Evolutionary conservation across 495 filamentous ascomycete genomes (phyloP).

Genomic region (Cryomyces antarcticus): DNA sequence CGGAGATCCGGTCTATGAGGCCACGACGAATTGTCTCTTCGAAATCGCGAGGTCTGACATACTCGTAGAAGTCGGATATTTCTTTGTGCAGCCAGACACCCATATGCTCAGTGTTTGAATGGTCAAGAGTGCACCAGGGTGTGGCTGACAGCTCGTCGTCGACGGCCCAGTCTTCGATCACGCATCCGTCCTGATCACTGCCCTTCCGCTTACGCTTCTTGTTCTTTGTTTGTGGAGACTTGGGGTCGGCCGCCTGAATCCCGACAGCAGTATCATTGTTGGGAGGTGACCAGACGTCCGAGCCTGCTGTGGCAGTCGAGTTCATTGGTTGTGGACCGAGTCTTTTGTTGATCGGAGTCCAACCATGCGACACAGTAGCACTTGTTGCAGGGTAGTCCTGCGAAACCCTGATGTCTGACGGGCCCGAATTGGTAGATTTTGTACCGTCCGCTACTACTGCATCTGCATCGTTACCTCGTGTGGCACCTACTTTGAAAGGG

Average conservation of each 20-base stretch:
- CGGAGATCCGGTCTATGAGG: constrained; percentile 42
- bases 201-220: constrained; percentile 57
- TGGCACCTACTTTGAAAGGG: no score
- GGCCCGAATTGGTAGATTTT: no score
- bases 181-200: constrained; percentile 30
- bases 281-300: neutral
- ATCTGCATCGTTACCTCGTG: no score
- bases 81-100: constrained; percentile 54
- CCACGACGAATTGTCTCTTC: constrained; percentile 55
- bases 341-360: no score
- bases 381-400: no score
- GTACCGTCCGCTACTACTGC: no score
- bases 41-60: constrained; percentile 51
- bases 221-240: neutral
- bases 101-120: constrained; percentile 25
- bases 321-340: no score
- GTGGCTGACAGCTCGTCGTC: constrained; percentile 23
- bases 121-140: constrained; percentile 39
- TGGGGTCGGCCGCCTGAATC: no score
- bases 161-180: constrained; percentile 38
- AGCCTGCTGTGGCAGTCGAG: no score
- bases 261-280: constrained; percentile 16
- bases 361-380: no score
- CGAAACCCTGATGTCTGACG: no score
- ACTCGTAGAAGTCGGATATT: constrained; percentile 74